A percentile compares a stretch with the other conserved stretches of the same genome.
These are phyloP conservation scores for Naganishia friedmannii DNA, from an alignment of 768 basidiomycete genomes.

Conservation along the genomic window DNA sequence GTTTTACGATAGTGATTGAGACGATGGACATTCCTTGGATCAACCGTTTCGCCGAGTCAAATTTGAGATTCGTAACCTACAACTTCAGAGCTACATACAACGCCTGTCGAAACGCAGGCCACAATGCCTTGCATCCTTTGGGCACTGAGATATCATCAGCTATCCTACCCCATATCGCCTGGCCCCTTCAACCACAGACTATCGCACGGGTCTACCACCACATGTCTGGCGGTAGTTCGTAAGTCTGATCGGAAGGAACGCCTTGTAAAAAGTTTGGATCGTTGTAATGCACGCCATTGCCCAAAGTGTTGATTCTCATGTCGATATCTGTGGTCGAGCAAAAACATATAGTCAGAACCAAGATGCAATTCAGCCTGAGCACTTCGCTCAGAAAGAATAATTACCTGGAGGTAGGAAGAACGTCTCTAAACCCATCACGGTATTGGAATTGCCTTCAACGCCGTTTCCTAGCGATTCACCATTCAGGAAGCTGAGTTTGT, in stretches of 20 bases:
- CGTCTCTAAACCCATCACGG: conserved; percentile 45
- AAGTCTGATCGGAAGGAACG: conserved; percentile 5
- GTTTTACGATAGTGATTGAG: conserved; percentile 80
- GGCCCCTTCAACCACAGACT: not conserved
- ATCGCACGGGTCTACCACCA: conserved; percentile 15
- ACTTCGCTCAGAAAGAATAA: not conserved
- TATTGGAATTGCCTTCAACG: conserved; percentile 38
- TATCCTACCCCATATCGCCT: not conserved
- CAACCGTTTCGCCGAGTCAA: not conserved
- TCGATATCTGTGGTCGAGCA: conserved; percentile 27
- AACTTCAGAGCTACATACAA: no score
- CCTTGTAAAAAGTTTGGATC: conserved; percentile 22
- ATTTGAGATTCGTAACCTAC: no score
- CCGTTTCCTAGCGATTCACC: conserved; percentile 45
- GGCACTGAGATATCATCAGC: no score
- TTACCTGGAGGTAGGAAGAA: conserved; percentile 50
- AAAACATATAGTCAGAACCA: conserved; percentile 2
- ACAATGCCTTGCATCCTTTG: no score
- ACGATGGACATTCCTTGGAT: not conserved
- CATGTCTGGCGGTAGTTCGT: conserved; percentile 29
- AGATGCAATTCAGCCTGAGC: not conserved
- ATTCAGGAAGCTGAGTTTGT: conserved; percentile 47
- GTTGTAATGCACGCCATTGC: conserved; percentile 18
- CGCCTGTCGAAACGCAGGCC: no score
- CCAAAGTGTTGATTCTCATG: conserved; percentile 24